These are phyloP conservation scores for Podospora bellae-mahoneyi DNA, from an alignment of 495 filamentous ascomycete genomes.

Conservation along the genomic window DNA sequence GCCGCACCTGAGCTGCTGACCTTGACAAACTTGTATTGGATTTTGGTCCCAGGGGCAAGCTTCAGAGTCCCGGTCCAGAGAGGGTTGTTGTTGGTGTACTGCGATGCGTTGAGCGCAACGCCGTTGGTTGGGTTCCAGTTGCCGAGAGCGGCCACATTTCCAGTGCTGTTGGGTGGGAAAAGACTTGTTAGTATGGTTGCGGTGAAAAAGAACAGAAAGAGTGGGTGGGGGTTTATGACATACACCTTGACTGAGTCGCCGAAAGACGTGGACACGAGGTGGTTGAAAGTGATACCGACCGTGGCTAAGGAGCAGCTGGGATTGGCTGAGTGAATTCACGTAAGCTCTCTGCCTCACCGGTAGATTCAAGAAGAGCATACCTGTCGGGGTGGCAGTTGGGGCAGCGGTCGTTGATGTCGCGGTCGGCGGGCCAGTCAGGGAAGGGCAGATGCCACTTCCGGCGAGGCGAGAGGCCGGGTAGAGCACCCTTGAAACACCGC, in stretches of 20 bases:
- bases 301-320: conserved; percentile 41
- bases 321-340: not conserved
- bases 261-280: conserved; percentile 49
- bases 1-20: conserved; percentile 53
- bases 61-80: conserved; percentile 55
- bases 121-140: conserved; percentile 53
- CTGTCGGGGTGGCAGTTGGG: conserved; percentile 8
- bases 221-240: not conserved
- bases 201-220: not conserved
- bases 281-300: conserved; percentile 58
- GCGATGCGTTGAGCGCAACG: conserved; percentile 49
- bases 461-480: conserved; percentile 38
- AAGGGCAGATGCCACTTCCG: conserved; percentile 41
- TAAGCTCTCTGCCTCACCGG: not conserved
- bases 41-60: conserved; percentile 47
- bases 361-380: not conserved
- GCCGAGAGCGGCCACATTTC: conserved; percentile 54
- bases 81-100: conserved; percentile 55
- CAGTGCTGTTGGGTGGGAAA: conserved; percentile 30
- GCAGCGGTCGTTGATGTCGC: not conserved
- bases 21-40: conserved; percentile 70
- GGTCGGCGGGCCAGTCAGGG: conserved; percentile 5
- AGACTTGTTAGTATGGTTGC: not conserved
- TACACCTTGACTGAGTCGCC: conserved; percentile 59
- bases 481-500: conserved; percentile 52